Base-by-base conservation (phyloP, 345 rosid species). In the Brassica carinata region DNA sequence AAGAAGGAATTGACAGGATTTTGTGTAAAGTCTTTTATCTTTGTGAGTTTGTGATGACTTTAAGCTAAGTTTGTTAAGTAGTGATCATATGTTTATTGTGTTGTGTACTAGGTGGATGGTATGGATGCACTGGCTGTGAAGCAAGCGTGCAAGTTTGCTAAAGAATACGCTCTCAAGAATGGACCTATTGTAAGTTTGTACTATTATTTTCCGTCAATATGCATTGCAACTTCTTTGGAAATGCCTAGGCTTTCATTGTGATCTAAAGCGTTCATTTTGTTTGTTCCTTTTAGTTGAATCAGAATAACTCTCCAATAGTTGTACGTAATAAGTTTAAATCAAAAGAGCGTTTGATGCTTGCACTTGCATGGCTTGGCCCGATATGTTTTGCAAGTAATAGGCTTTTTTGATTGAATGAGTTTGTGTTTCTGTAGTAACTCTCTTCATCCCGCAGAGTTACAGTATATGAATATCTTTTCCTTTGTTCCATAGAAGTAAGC, bases 111-210 rank as follows among this genome's bases (percentile, higher is more conserved):
- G 97, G 97, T 94, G 48, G 98, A 94, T 78, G 97, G 98, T 64
- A 94, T 94, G 98, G 98, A 92, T 86, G 93, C 79, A n/a, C 69
- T 94, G 67, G 96, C 94, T 74, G 97, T 94, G 78, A 91, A 94
- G 79, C 97, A 94, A 80, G 96, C 94, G 11, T 94, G 97, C 88
- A 89, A 84, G 80, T 92, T 89, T 82, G 97, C 97, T 2, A 92
- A 94, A 85, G 96, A 91, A 81, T 85, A 88, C 72, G 96, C 85
- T 5, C 81, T 92, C 79, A 92, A 91, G 88, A 92, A 92, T 86
- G 98, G 97, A 71, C 98, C 96, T 69, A 86, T 94, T 73, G 96
- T 94, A 83, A 90, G 97, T 87, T 69, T 57, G 15, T 53, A 66
- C 53, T 53, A 5, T 23, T 0, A 17, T 15, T 4, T 48, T 43